phyloP scores from a whole-genome alignment of 345 rosid genomes.

The Hypericum androsaemum region DNA sequence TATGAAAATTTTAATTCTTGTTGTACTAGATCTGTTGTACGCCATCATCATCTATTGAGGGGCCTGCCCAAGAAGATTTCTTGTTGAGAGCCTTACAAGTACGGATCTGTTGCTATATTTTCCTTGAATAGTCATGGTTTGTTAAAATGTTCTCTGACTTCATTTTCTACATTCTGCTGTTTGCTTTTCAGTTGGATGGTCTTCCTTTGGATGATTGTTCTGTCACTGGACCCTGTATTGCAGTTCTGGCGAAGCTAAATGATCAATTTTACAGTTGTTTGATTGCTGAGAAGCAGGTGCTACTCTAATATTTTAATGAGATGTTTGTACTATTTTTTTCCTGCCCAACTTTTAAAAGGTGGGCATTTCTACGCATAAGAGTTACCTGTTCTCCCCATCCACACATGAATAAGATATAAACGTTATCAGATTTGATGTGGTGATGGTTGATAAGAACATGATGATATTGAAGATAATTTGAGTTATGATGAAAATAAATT shows the following conservation, averaged over 20 bases:
- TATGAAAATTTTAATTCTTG: conserved; percentile 14
- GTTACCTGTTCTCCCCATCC: background rate
- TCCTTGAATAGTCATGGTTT: conserved; percentile 2
- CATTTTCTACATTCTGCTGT: conserved; percentile 10
- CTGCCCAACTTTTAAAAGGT: too few species aligned
- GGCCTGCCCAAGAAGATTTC: conserved; percentile 36
- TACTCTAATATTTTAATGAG: too few species aligned
- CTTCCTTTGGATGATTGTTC: conserved; percentile 43
- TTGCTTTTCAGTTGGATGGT: conserved; percentile 47
- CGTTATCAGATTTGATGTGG: too few species aligned
- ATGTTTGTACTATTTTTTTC: too few species aligned
- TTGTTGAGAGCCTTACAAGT: conserved; percentile 57
- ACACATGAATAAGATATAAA: background rate
- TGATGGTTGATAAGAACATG: background rate
- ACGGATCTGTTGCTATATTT: conserved; percentile 22
- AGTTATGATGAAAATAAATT: background rate
- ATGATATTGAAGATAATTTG: background rate
- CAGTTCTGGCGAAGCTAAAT: conserved; percentile 56
- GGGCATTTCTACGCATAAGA: conserved; percentile 5
- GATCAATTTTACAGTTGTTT: conserved; percentile 36
- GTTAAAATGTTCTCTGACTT: background rate
- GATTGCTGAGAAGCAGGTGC: conserved; percentile 61
- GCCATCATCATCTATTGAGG: conserved; percentile 25
- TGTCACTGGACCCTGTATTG: conserved; percentile 45
- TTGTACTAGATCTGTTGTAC: conserved; percentile 49